Base-by-base conservation (phyloP, 371 early-diverging fungal species). In the Modicella reniformis region DNA sequence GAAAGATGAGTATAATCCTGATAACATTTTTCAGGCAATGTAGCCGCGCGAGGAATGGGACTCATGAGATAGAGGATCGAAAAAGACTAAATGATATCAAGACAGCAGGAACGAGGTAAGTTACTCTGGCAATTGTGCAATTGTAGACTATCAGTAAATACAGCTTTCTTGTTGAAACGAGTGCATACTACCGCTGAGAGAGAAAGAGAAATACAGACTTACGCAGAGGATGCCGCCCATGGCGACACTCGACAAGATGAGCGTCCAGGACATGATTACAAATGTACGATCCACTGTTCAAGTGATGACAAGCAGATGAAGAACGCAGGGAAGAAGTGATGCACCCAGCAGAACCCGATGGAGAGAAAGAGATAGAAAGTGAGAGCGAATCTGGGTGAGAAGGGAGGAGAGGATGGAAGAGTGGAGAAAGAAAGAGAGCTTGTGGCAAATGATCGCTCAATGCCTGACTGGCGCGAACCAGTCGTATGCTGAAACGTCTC, bases 171-270 rank as follows among this genome's bases (percentile, higher is more conserved):
- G 44, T 17, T 44, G 17, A 17, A 44, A 44, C 6, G 44, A 17
- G 44, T 44, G 17, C n/a, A 19, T 17, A 10, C 3, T 3, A 19
- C 6, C 17, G 17, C 12, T 17, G 17, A 44, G 44, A 44, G 44
- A 44, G 44, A 44, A 17, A 44, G 44, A 44, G 44, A 44, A 19
- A 44, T 44, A 19, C 44, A 44, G 19, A 48, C 72, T 65, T 64
- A 77, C 79, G 32, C 62, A 68, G 19, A 72, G 23, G 62, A 77
- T 28, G 56, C 79, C 79, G 19, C 79, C 79, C 2, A 72, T 13
- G 3, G 62, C 57, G 33, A 77, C 26, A 26, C 56, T 72, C 12
- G 70, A 77, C 54, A 77, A 61, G 58, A 72, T 51, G 65, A 69
- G 62, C 26, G 59, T 33, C 79, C 72, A 77, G 3, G 72, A 72